These are phyloP conservation scores for Ceratocystis harringtonii DNA, from an alignment of 2,329 filamentous ascomycete genomes.

Conservation along the genomic window DNA sequence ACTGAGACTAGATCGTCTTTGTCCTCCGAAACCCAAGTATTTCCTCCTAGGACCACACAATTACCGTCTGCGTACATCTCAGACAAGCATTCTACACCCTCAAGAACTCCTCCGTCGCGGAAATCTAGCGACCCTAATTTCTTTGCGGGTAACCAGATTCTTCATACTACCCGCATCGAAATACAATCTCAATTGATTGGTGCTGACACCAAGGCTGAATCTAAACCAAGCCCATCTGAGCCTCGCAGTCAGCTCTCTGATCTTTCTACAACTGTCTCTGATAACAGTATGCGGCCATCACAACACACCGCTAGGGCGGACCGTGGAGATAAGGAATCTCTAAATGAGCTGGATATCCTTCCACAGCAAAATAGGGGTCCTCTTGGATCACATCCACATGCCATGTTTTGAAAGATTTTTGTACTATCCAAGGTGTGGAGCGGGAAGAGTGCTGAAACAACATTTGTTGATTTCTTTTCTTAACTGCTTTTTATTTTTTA, in stretches of 20 bases:
- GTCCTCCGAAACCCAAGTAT: slow-evolving; percentile 13
- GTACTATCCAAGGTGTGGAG: neutral
- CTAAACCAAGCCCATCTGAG: neutral
- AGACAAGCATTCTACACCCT: neutral
- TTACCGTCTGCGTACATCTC: neutral
- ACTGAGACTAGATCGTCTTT: slow-evolving; percentile 11
- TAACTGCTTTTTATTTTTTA: neutral
- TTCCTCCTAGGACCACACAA: neutral
- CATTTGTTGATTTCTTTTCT: neutral
- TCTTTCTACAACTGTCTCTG: neutral
- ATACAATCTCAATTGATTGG: slow-evolving; percentile 8
- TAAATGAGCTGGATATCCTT: slow-evolving; percentile 5
- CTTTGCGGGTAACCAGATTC: slow-evolving; percentile 5
- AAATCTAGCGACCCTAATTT: neutral
- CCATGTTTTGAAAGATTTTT: neutral
- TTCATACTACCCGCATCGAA: slow-evolving; percentile 12
- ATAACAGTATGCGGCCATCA: neutral
- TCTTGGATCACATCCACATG: slow-evolving; percentile 12
- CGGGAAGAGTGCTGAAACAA: neutral
- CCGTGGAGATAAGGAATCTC: slow-evolving; percentile 2
- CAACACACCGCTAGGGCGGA: neutral
- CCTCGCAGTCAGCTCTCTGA: neutral
- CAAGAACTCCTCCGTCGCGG: neutral
- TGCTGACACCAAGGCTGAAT: neutral
- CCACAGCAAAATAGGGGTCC: slow-evolving; percentile 13